Base-by-base conservation (phyloP, 441 rosid species). In the Pelargonium australe region DNA sequence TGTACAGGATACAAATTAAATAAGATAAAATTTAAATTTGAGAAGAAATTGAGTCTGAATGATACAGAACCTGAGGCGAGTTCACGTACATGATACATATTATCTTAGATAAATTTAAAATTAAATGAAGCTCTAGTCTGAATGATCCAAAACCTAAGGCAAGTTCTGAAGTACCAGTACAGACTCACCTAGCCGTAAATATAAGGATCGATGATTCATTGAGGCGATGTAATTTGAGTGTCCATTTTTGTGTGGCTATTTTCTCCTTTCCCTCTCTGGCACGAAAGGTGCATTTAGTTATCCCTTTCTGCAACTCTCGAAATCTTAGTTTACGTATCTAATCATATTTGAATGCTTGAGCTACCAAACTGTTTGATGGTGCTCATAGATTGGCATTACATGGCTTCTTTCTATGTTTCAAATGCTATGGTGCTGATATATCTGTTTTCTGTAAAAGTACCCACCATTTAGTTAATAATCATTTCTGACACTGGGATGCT, bases 401-500 rank as follows among this genome's bases (percentile, higher is more conserved):
- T 16, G 19, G 61, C 23, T n/a, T 55, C 61, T 16, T 23, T 55
- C 8, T 14, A 55, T 55, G 20, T 7, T 14, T 17, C 16, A 17
- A 55, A 55, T 16, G 31, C 31, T 25, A 25, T 25, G 31, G 31
- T 25, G 31, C 31, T 25, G 31, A 25, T 25, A 1, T 25, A 25
- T 25, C 31, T 25, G 31, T 25, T 25, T 25, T 25, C 31, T 2
- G 31, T 25, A 25, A 25, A 25, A 25, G 31, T 25, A 25, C 31
- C 2, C 31, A 25, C 31, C 31, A 55, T 55, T 16, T 55, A 19
- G 8, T 40, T 7, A 63, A 28, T 53, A 58, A 70, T 0, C 65
- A 67, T 34, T 55, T 25, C 31, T 19, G 14, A 44, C 64, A 37
- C 45, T 64, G 74, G 66, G 74, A 49, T 76, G 71, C 28, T 76